Conservation (phyloP, 352 stramenopile genomes). For the Globisporangium recalcitrans region DNA sequence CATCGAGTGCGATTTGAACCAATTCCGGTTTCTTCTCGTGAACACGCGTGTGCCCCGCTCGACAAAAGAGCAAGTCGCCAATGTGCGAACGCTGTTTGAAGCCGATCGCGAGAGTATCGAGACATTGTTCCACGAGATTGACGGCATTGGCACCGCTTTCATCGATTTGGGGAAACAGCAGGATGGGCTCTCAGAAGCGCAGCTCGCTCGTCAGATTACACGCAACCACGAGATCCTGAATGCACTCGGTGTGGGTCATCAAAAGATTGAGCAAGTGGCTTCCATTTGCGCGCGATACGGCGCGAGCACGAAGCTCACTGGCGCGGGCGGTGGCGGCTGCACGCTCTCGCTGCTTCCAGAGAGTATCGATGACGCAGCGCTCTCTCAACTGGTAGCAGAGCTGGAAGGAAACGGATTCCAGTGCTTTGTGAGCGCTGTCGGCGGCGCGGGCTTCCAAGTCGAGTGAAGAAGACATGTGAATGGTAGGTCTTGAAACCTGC, state of each 20-base stretch:
- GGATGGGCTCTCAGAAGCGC: constrained; percentile 33
- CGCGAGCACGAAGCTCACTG: constrained; percentile 88
- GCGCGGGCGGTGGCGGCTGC: constrained; percentile 84
- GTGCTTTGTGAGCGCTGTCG: constrained; percentile 55
- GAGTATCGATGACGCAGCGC: constrained; percentile 29
- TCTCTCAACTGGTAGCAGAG: constrained; percentile 40
- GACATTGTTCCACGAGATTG: constrained; percentile 71
- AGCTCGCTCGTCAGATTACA: constrained; percentile 45
- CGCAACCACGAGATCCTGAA: constrained; percentile 79
- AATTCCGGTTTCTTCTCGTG: constrained; percentile 84
- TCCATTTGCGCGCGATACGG: constrained; percentile 43
- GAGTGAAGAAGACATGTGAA: not conserved
- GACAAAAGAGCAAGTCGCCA: constrained; percentile 79
- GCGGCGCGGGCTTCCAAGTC: constrained; percentile 39
- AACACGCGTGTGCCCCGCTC: constrained; percentile 89
- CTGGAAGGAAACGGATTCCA: constrained; percentile 46
- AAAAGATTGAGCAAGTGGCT: constrained; percentile 76
- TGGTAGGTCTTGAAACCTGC: not conserved
- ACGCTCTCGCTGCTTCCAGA: constrained; percentile 76
- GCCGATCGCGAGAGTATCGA: constrained; percentile 36
- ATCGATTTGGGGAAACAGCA: constrained; percentile 28
- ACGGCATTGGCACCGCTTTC: constrained; percentile 68
- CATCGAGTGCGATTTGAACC: constrained; percentile 47
- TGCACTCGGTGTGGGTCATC: constrained; percentile 78
- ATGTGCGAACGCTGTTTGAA: constrained; percentile 68